Evolutionary conservation across 108 stramenopile genomes (phyloP), one percentile per base, ranked within the genome.

Genomic region (Nitzschia sp.): DNA sequence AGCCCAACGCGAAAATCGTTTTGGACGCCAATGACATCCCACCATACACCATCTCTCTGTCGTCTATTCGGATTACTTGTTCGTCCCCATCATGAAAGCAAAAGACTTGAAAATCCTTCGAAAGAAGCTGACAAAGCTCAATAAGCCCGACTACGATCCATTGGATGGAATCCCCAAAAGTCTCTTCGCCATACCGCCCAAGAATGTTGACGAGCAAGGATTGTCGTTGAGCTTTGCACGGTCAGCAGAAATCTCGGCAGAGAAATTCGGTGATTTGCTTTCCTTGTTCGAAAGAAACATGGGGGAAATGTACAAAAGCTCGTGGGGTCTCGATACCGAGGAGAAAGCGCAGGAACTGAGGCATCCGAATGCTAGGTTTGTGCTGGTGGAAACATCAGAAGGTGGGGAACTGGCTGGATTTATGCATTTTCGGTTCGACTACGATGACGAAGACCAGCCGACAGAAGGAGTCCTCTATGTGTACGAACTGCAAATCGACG

Each of bases 401-500:
- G 36, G 60, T 15, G 21, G 35, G 6, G 33, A 59, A 0, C 51
- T 84, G 46, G 68, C 78, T 9, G 93, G 76, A 17, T 94, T 90
- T 75, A 64, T 63, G 9, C 93, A 94, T 59, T 94, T 77, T 75
- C 90, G 90, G n/a, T 90, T 85, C 49, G 93, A 94, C 68, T 68
- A 60, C 69, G 85, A 94, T 42, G 90, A 94, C 62, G 85, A 92
- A 34, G 82, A 86, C 27, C 38, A 58, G 2, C 82, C 80, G 1
- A 58, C 67, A 15, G 51, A 54, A 31, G 77, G 23, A 21, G 85
- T 83, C 17, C 46, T 75, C 13, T 85, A 85, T 61, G 53, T 94
- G 8, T 94, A 90, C 68, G 93, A 94, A 79, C 72, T 94, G 1
- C 93, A 94, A 75, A 77, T 94, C 18, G 54, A 58, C 35, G 25